phyloP scores from a whole-genome alignment of 176 grass and related monocot genomes.

The Phoenix roebelenii region DNA sequence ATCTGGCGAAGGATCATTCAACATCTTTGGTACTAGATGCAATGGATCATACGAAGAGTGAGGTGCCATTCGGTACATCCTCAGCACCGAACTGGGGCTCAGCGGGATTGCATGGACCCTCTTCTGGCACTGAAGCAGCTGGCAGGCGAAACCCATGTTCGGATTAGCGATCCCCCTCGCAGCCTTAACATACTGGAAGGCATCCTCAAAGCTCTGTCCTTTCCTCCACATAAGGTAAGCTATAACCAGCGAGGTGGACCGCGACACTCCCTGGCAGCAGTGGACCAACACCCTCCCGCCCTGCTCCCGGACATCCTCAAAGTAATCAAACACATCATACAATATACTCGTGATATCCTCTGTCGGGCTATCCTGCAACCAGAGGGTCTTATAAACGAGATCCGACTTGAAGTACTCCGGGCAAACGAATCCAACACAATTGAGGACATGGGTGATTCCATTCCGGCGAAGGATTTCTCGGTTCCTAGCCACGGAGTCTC shows the following conservation, averaged over 20 bases:
- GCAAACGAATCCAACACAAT: slow-evolving; percentile 97
- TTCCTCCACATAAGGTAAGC: slow-evolving; percentile 99
- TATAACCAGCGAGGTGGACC: slow-evolving; percentile 88
- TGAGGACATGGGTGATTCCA: slow-evolving; percentile 93
- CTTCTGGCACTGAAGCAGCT: slow-evolving; percentile 96
- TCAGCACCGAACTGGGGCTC: slow-evolving; percentile 77
- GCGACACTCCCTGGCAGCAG: slow-evolving; percentile 90
- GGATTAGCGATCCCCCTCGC: slow-evolving; percentile 93
- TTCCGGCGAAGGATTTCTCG: slow-evolving; percentile 70
- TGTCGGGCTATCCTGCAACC: slow-evolving; percentile 96
- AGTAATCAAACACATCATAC: slow-evolving; percentile 98
- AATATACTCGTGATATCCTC: slow-evolving; percentile 99
- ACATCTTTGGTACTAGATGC: slow-evolving; percentile 91
- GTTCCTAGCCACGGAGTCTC: slow-evolving; percentile 79
- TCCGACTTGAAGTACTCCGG: slow-evolving; percentile 88
- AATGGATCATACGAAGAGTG: slow-evolving; percentile 81
- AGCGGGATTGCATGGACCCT: slow-evolving; percentile 82
- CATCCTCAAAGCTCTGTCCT: slow-evolving; percentile 94
- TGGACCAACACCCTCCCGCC: slow-evolving; percentile 78
- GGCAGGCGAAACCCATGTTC: slow-evolving; percentile 96
- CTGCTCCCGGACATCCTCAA: slow-evolving; percentile 93
- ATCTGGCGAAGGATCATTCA: slow-evolving; percentile 60
- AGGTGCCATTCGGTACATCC: slow-evolving; percentile 89
- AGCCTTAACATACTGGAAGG: slow-evolving; percentile 81
- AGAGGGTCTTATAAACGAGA: slow-evolving; percentile 82